A percentile compares a stretch with the other conserved stretches of the same genome.
Evolutionary conservation across 2,329 filamentous ascomycete genomes (phyloP).

Genomic region (Colletotrichum godetiae): DNA sequence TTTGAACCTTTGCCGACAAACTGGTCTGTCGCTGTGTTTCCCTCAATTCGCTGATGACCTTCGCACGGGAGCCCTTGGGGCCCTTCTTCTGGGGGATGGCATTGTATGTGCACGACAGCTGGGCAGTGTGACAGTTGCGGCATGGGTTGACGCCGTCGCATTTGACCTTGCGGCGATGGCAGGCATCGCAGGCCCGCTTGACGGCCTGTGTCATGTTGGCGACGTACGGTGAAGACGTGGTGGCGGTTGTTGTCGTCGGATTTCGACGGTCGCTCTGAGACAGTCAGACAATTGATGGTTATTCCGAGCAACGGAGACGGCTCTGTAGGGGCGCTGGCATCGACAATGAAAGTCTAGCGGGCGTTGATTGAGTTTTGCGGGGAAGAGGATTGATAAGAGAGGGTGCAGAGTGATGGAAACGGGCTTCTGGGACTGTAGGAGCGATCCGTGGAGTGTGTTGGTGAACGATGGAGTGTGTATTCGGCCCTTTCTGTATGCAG

Average conservation of each 20-base stretch:
- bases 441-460: constrained; percentile 19
- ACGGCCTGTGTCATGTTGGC: constrained; percentile 61
- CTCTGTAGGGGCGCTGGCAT: constrained; percentile 16
- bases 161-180: constrained; percentile 80
- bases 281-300: background rate
- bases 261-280: background rate
- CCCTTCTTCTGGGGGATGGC: constrained; percentile 82
- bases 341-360: constrained; percentile 18
- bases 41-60: constrained; percentile 79
- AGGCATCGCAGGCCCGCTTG: constrained; percentile 77
- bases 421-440: background rate
- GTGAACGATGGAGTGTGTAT: constrained; percentile 33
- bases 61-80: constrained; percentile 78
- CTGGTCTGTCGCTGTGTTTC: constrained; percentile 76
- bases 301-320: constrained; percentile 13
- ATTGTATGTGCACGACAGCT: constrained; percentile 79
- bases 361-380: constrained; percentile 34
- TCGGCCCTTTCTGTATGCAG: constrained; percentile 35
- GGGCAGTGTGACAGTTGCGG: constrained; percentile 75
- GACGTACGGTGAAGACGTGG: constrained; percentile 15
- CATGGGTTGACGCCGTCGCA: constrained; percentile 79
- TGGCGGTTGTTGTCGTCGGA: constrained; percentile 4
- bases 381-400: constrained; percentile 30
- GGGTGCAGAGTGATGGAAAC: background rate
- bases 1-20: constrained; percentile 70